Conservation (phyloP, 495 filamentous ascomycete genomes). For the Lophiostoma macrostomum region DNA sequence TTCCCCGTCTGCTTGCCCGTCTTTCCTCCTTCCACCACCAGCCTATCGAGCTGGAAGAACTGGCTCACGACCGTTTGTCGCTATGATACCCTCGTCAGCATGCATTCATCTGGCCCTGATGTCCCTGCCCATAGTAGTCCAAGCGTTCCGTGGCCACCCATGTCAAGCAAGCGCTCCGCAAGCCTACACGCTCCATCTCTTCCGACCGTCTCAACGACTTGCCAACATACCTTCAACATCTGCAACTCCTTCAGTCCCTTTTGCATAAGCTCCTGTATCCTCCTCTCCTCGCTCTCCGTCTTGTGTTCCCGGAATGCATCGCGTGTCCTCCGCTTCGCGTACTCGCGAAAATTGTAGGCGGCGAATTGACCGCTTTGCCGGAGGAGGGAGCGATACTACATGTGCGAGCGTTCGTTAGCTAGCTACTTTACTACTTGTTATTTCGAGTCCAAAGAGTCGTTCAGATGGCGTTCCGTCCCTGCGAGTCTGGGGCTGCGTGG, state of each 20-base stretch:
- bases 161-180: too few relatives aligned
- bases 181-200: too few relatives aligned
- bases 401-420: not conserved
- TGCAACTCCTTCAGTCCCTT: conserved; percentile 83
- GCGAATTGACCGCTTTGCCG: conserved; percentile 85
- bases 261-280: conserved; percentile 84
- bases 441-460: too few relatives aligned
- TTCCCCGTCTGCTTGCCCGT: conserved; percentile 70
- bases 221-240: conserved; percentile 76
- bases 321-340: conserved; percentile 80
- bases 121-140: too few relatives aligned
- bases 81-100: conserved; percentile 48
- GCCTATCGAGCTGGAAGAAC: conserved; percentile 86
- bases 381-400: conserved; percentile 85
- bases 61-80: conserved; percentile 92
- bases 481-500: too few relatives aligned
- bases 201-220: too few relatives aligned
- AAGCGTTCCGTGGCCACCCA: too few relatives aligned
- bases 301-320: conserved; percentile 84
- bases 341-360: conserved; percentile 95
- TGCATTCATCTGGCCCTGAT: too few relatives aligned
- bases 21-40: conserved; percentile 90
- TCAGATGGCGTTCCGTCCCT: too few relatives aligned
- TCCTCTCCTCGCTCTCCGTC: conserved; percentile 63
- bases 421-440: not conserved